phyloP scores from a whole-genome alignment of 108 stramenopile genomes.

The Nitzschia palea region DNA sequence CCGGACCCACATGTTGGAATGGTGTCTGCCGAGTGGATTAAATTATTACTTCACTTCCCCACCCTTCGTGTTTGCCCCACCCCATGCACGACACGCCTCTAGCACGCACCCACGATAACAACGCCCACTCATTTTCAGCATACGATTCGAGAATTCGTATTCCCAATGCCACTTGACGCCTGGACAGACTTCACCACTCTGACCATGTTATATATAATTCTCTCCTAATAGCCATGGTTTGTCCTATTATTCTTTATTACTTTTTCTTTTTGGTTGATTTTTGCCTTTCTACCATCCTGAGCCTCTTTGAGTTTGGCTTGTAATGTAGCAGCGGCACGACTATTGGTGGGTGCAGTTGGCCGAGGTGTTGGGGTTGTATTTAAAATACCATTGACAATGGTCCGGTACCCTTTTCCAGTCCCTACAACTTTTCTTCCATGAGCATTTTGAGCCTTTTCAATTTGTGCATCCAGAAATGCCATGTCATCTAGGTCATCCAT shows the following conservation, averaged over 20 bases:
- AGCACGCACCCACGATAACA: too few species aligned
- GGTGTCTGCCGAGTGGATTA: constrained; percentile 46
- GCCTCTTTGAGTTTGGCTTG: constrained; percentile 68
- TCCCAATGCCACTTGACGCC: too few species aligned
- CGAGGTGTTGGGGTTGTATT: constrained; percentile 51
- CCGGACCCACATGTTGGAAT: constrained; percentile 92
- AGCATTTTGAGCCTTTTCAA: constrained; percentile 71
- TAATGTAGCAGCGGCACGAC: constrained; percentile 43
- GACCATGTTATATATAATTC: neutral
- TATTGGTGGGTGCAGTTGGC: constrained; percentile 42
- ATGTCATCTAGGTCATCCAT: constrained; percentile 77
- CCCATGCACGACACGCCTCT: too few species aligned
- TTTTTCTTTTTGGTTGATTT: constrained; percentile 43
- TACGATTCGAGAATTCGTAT: too few species aligned
- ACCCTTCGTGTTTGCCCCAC: too few species aligned
- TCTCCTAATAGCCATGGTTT: neutral
- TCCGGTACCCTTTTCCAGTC: constrained; percentile 54
- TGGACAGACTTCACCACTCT: neutral
- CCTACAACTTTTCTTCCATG: constrained; percentile 78
- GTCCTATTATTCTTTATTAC: neutral
- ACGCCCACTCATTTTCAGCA: too few species aligned
- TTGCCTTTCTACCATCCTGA: constrained; percentile 57
- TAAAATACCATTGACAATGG: constrained; percentile 81
- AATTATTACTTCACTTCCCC: too few species aligned
- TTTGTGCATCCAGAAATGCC: constrained; percentile 84